Percentiles rank a stretch among this genome's conserved stretches.
Conservation (phyloP, 306 rosid species). For the Begonia fuchsioides region DNA sequence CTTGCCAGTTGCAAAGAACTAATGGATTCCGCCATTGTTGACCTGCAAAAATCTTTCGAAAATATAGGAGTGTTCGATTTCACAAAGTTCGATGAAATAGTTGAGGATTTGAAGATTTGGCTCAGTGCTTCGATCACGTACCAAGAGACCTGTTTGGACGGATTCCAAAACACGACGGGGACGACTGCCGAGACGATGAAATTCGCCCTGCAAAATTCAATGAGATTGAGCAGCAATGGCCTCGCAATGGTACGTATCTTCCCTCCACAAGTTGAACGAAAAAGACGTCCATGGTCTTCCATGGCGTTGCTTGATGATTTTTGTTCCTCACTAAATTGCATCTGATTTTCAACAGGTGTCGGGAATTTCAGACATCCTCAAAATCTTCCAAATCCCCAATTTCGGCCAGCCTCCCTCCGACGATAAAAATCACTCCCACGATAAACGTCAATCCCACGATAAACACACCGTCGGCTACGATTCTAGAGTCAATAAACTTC, state of each 20-base stretch:
- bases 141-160: constrained; percentile 53
- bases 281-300: too few species aligned
- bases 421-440: not conserved
- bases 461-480: not conserved
- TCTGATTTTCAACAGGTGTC: constrained; percentile 2
- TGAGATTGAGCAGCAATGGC: constrained; percentile 45
- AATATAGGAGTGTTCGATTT: constrained; percentile 25
- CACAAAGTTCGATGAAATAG: constrained; percentile 15
- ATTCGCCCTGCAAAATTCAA: constrained; percentile 16
- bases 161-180: constrained; percentile 32
- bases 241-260: constrained; percentile 25
- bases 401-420: constrained; percentile 9
- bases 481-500: constrained; percentile 12
- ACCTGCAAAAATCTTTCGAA: constrained; percentile 17
- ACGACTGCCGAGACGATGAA: constrained; percentile 35
- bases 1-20: constrained; percentile 46
- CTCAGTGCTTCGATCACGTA: constrained; percentile 38
- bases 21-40: constrained; percentile 35
- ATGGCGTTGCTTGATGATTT: too few species aligned
- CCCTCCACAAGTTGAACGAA: too few species aligned
- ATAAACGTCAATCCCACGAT: constrained; percentile 32
- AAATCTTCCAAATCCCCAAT: not conserved
- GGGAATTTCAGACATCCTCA: constrained; percentile 7
- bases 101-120: constrained; percentile 53
- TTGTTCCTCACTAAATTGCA: too few species aligned